Conservation (phyloP, 139 green algal genomes). For the Yamagishiella unicocca region DNA sequence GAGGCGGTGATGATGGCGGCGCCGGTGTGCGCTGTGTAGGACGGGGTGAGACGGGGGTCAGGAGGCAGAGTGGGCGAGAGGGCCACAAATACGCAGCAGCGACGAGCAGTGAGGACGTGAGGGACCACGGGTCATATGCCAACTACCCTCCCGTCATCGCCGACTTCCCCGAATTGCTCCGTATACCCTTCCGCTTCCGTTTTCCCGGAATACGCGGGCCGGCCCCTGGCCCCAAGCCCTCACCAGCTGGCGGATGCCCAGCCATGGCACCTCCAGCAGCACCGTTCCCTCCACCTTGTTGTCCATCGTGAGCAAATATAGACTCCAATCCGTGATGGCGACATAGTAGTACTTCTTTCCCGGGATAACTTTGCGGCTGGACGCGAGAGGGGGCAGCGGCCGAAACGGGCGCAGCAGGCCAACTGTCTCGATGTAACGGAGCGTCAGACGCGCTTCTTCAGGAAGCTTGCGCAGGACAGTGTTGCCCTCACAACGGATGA, state of each 20-base stretch:
- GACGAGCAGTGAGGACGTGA: not conserved
- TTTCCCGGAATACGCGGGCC: not conserved
- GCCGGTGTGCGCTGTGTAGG: no score
- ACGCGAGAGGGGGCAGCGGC: slow-evolving; percentile 35
- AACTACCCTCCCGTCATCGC: no score
- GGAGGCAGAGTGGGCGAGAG: not conserved
- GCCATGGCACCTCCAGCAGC: slow-evolving; percentile 49
- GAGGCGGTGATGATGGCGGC: no score
- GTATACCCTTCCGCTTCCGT: not conserved
- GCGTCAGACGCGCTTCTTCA: slow-evolving; percentile 13
- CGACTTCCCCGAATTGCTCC: not conserved
- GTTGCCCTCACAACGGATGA: slow-evolving; percentile 42
- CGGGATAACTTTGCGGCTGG: slow-evolving; percentile 1
- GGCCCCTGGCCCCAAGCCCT: not conserved
- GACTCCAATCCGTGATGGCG: slow-evolving; percentile 42
- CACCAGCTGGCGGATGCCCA: slow-evolving; percentile 45
- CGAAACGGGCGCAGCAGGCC: slow-evolving; percentile 19
- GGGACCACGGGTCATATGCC: not conserved
- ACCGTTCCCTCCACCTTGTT: slow-evolving; percentile 34
- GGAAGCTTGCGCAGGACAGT: slow-evolving; percentile 31
- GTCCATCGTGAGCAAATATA: slow-evolving; percentile 35
- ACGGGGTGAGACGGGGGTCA: not conserved
- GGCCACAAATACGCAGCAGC: not conserved
- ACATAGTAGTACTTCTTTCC: slow-evolving; percentile 45
- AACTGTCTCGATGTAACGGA: slow-evolving; percentile 50